A percentile compares a stretch with the other conserved stretches of the same genome.
These are phyloP conservation scores for Striga asiatica DNA, from an alignment of 257 asterid genomes.

Conservation along the genomic window DNA sequence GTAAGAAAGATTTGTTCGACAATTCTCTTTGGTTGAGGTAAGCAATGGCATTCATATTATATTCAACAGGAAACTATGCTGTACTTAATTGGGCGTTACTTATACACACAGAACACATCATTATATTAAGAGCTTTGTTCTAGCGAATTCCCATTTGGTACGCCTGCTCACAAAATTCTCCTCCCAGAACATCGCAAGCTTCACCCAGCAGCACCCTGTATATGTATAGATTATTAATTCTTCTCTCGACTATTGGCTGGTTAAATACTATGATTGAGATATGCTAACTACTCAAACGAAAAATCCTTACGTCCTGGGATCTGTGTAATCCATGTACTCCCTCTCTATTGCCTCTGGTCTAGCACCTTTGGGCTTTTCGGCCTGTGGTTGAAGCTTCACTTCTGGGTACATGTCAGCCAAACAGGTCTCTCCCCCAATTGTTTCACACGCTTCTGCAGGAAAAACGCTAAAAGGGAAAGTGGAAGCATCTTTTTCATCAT, in stretches of 20 bases:
- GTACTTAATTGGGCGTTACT: too few species aligned
- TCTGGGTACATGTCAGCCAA: slow-evolving; percentile 37
- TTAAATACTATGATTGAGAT: too few species aligned
- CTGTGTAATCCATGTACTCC: slow-evolving; percentile 44
- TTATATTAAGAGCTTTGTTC: too few species aligned
- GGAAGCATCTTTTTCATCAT: not conserved
- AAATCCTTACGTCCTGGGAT: slow-evolving; percentile 34
- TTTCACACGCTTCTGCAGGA: slow-evolving; percentile 66
- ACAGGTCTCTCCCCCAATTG: slow-evolving; percentile 51
- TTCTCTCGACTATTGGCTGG: too few species aligned
- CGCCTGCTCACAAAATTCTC: slow-evolving; percentile 26
- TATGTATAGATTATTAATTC: too few species aligned
- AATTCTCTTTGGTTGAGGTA: too few species aligned
- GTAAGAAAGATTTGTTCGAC: too few species aligned
- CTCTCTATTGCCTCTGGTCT: slow-evolving; percentile 33
- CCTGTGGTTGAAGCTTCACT: slow-evolving; percentile 29
- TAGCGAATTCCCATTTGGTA: slow-evolving; percentile 19
- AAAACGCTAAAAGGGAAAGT: slow-evolving; percentile 30
- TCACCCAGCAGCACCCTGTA: slow-evolving; percentile 39
- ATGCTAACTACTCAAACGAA: too few species aligned
- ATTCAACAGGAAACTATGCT: too few species aligned
- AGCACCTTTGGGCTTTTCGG: not conserved
- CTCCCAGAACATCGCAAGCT: slow-evolving; percentile 48
- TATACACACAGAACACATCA: too few species aligned
- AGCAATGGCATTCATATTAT: too few species aligned